phyloP scores from a whole-genome alignment of 2,329 filamentous ascomycete genomes.

The Talaromyces albobiverticillius region DNA sequence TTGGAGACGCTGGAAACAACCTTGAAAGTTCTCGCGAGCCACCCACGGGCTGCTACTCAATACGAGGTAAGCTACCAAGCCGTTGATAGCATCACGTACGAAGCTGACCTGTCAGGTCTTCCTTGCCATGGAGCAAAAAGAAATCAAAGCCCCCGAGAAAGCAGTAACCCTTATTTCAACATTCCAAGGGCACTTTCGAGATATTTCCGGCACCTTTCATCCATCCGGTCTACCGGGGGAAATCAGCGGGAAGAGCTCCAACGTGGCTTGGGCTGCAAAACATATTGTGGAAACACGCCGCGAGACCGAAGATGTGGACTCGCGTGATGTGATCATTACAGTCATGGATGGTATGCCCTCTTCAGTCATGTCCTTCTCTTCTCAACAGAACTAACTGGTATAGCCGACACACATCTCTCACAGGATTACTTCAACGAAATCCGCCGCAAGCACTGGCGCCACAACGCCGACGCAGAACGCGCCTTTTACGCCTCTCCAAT shows the following conservation, averaged over 20 bases:
- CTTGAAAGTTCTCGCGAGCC: constrained; percentile 65
- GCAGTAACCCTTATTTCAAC: constrained; percentile 60
- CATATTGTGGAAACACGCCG: constrained; percentile 24
- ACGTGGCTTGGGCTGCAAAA: constrained; percentile 65
- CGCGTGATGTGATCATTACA: constrained; percentile 61
- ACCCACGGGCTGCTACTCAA: constrained; percentile 59
- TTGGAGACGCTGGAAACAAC: constrained; percentile 66
- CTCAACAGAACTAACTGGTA: neutral
- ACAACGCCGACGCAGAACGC: constrained; percentile 40
- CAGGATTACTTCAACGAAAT: constrained; percentile 66
- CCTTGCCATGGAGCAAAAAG: constrained; percentile 70
- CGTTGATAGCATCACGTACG: neutral
- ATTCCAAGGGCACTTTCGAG: constrained; percentile 64
- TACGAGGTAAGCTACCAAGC: constrained; percentile 63
- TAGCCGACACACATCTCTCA: constrained; percentile 59
- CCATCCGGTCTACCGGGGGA: constrained; percentile 65
- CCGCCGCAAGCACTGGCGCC: constrained; percentile 59
- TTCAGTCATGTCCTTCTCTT: neutral
- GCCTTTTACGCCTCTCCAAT: constrained; percentile 69
- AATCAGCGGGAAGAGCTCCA: constrained; percentile 71
- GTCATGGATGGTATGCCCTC: constrained; percentile 69
- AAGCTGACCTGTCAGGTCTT: constrained; percentile 53
- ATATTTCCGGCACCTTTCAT: constrained; percentile 66
- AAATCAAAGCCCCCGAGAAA: constrained; percentile 60
- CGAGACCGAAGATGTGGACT: constrained; percentile 20